phyloP scores from a whole-genome alignment of 257 asterid species.

The Verbena officinalis region DNA sequence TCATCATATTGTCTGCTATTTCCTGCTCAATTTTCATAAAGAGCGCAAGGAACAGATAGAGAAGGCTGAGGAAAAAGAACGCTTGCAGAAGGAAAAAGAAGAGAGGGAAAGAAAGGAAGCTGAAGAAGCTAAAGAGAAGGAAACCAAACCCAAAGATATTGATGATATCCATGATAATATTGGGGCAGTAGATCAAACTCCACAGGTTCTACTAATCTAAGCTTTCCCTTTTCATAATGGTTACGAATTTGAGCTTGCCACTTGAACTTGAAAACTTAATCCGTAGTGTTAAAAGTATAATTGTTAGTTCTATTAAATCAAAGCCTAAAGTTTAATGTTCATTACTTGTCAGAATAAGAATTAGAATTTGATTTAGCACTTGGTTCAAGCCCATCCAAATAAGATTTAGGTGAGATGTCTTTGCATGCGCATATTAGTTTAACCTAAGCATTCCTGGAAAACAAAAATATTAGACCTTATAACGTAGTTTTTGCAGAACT shows the following conservation, averaged over 20 bases:
- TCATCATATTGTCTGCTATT: slow-evolving; percentile 24
- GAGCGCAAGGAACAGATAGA: slow-evolving; percentile 90
- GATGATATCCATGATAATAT: slow-evolving; percentile 47
- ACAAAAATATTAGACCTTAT: slow-evolving; percentile 16
- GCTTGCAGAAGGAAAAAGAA: slow-evolving; percentile 81
- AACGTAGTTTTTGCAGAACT: neutral
- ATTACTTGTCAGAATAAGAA: slow-evolving; percentile 7
- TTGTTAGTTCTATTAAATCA: neutral
- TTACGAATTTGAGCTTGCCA: slow-evolving; percentile 22
- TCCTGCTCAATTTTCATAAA: slow-evolving; percentile 37
- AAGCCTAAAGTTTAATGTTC: neutral
- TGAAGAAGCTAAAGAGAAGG: slow-evolving; percentile 44
- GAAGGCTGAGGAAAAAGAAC: slow-evolving; percentile 87
- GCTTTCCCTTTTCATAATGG: slow-evolving; percentile 17
- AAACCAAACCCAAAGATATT: slow-evolving; percentile 46
- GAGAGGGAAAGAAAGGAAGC: slow-evolving; percentile 46
- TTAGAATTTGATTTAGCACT: slow-evolving; percentile 1
- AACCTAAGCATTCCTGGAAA: slow-evolving; percentile 6
- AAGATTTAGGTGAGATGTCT: slow-evolving; percentile 16
- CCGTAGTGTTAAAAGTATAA: slow-evolving; percentile 8
- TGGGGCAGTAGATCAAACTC: slow-evolving; percentile 51
- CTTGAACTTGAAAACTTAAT: slow-evolving; percentile 16
- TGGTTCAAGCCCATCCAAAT: slow-evolving; percentile 14
- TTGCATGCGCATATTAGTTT: slow-evolving; percentile 22
- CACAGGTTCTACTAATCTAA: slow-evolving; percentile 47